phyloP scores from a whole-genome alignment of 2,329 filamentous ascomycete genomes.

The Xylaria hypoxylon region DNA sequence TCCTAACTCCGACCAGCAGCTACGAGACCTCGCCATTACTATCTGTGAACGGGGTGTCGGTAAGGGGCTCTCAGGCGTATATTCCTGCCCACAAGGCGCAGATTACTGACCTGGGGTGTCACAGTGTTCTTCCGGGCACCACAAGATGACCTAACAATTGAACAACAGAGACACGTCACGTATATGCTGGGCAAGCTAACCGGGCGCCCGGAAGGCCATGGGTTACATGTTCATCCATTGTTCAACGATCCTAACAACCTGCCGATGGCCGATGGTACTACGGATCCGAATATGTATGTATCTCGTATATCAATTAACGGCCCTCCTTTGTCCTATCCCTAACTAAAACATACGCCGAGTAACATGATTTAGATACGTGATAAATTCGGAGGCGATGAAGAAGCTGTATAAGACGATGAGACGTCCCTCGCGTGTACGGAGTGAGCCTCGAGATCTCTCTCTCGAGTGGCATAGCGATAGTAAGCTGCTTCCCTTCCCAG shows the following conservation, averaged over 20 bases:
- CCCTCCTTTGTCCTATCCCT: neutral
- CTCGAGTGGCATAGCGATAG: conserved; percentile 54
- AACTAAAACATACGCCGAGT: neutral
- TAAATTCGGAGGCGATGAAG: conserved; percentile 52
- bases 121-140: conserved; percentile 49
- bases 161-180: conserved; percentile 52
- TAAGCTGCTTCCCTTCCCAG: conserved; percentile 30
- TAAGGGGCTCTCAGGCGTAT: neutral
- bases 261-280: conserved; percentile 53
- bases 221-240: conserved; percentile 50
- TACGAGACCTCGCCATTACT: conserved; percentile 52
- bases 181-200: conserved; percentile 50
- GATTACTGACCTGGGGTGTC: neutral
- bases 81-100: neutral
- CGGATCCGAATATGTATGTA: conserved; percentile 53
- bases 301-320: neutral
- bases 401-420: conserved; percentile 55
- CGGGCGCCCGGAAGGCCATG: conserved; percentile 49
- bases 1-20: conserved; percentile 48
- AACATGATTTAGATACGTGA: conserved; percentile 50
- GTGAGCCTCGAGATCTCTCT: conserved; percentile 50
- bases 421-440: conserved; percentile 40
- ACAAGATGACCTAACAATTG: conserved; percentile 50
- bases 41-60: conserved; percentile 51
- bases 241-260: conserved; percentile 54